Evolutionary conservation across 202 grass and related monocot species (phyloP), one percentile per base, ranked within the genome.

Genomic region (Zizania palustris): DNA sequence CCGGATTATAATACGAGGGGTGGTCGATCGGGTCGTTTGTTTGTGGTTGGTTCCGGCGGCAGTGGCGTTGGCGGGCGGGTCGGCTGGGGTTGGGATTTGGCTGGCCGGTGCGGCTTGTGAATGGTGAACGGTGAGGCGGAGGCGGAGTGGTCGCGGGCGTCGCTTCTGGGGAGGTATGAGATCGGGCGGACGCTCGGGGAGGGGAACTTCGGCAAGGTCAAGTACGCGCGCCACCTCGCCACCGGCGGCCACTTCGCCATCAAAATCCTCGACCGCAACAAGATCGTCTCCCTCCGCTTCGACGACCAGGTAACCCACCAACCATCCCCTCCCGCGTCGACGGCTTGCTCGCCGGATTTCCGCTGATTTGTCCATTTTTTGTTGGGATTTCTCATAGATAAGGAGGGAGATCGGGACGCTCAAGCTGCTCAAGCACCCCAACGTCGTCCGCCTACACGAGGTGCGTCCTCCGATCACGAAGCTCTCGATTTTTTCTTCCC

Each of bases 141-240:
- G 20, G 78, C 74, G 77, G 67, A 79, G 15, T 74, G 69, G 43
- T 72, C 71, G 75, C 48, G 69, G 11, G 78, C 71, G 72, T 61
- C 80, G 76, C 51, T 83, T 71, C 79, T 90, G 74, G 88, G 88
- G 46, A 86, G 88, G 84, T 96, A 96, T 87, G 87, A 90, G 87
- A 71, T 96, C 21, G 93, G 93, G 61, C 76, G 69, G 14, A 92
- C 87, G 63, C 89, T 96, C 28, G 93, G 93, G 9, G 93, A 86
- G 57, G 93, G 93, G 15, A 96, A 86, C 87, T 96, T 96, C 78
- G 93, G 84, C 40, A 96, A 96, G 84, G 93, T 96, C 7, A 96
- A 92, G 87, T 72, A 90, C 89, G 93, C 89, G 40, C 82, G 82
- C 43, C 75, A 90, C 85, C 5, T 53, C 35, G 65, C 43, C 65